Evolutionary conservation across 169 alveolate genomes (phyloP).

Genomic region (Eimeria falciformis): DNA sequence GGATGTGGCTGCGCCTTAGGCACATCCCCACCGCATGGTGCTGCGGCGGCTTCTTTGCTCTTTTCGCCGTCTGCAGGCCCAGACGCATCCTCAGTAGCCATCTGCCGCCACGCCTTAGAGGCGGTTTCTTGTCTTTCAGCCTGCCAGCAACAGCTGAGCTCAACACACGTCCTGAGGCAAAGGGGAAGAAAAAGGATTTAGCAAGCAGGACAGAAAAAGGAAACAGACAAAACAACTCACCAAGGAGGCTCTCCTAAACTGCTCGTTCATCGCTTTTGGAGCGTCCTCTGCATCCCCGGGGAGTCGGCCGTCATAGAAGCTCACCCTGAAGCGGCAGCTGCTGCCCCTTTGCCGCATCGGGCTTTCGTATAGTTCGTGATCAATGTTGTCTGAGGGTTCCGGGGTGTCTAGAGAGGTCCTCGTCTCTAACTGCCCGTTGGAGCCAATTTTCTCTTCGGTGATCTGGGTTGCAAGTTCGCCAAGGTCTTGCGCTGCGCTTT

Average conservation of each 20-base stretch:
- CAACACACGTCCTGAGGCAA: neutral
- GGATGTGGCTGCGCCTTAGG: no score
- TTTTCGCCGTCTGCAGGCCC: neutral
- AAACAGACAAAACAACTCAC: neutral
- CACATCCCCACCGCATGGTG: no score
- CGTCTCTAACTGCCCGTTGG: no score
- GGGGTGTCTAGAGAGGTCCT: no score
- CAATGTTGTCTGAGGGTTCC: no score
- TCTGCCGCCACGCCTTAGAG: neutral
- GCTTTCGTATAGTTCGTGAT: no score
- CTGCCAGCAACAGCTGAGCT: neutral
- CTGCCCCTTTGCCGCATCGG: no score
- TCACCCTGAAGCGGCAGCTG: neutral
- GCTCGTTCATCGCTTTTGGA: neutral
- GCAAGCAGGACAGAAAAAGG: neutral
- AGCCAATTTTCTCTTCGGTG: no score
- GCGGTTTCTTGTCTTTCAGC: conserved; percentile 32
- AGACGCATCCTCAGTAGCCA: neutral
- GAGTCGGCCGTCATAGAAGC: neutral
- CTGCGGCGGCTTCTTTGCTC: no score
- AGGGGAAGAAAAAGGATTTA: neutral
- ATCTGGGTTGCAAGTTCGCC: no score
- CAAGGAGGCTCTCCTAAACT: neutral
- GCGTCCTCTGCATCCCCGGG: neutral
- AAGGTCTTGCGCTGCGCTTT: no score